Conservation (phyloP, 2,329 filamentous ascomycete species). For the Sporothrix variecibatus region DNA sequence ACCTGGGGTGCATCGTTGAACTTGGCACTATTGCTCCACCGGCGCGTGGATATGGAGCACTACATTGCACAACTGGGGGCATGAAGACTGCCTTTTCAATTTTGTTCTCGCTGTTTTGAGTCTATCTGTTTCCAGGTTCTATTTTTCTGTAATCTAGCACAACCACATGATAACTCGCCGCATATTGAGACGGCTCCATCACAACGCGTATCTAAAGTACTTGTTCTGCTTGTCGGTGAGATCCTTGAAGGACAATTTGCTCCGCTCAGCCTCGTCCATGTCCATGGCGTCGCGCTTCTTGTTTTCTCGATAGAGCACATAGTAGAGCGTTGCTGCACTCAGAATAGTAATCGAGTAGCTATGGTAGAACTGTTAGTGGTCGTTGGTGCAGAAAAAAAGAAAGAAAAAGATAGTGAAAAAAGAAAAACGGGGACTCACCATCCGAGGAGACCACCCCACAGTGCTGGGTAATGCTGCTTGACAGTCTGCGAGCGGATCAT, state of each 20-base stretch:
- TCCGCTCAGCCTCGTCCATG: slow-evolving; percentile 62
- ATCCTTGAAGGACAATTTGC: slow-evolving; percentile 66
- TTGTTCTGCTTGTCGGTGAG: slow-evolving; percentile 69
- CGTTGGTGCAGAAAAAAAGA: not conserved
- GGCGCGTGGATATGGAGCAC: not conserved
- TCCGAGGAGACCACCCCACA: slow-evolving; percentile 70
- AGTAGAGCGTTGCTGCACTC: slow-evolving; percentile 57
- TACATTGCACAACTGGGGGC: not conserved
- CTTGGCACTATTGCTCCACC: not conserved
- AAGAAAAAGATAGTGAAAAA: too few species aligned
- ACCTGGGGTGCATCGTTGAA: not conserved
- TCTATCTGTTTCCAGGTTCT: too few species aligned
- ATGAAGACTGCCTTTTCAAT: too few species aligned
- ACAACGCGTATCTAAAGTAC: slow-evolving; percentile 64
- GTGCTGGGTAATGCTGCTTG: slow-evolving; percentile 65
- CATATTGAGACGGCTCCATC: slow-evolving; percentile 7
- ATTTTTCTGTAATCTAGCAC: too few species aligned
- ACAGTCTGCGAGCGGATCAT: slow-evolving; percentile 69
- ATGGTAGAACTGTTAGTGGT: not conserved
- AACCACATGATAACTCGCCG: too few species aligned
- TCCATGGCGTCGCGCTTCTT: slow-evolving; percentile 49
- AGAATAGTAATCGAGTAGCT: slow-evolving; percentile 70
- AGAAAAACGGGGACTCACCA: slow-evolving; percentile 42
- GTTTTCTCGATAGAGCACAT: slow-evolving; percentile 63
- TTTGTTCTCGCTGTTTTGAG: too few species aligned